Evolutionary conservation across 2,329 filamentous ascomycete genomes (phyloP), one percentile per base, ranked within the genome.

Genomic region (Drechslerella coelobrocha): DNA sequence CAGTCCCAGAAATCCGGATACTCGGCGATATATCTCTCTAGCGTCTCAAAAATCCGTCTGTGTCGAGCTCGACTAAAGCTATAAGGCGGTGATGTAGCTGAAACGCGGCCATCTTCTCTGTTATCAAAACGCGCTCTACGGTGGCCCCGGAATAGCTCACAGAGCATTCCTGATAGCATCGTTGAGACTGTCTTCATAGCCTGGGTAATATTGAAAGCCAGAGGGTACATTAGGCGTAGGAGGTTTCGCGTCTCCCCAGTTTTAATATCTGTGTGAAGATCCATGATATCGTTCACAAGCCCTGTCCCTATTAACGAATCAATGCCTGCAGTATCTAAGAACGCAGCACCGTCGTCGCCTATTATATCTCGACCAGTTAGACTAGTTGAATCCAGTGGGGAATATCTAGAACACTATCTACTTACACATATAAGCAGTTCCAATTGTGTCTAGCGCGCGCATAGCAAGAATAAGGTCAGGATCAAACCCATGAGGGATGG

Each of bases 381-480:
- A 6, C 29, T 39, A 14, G 5, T 39, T 39, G 34, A 34, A 34
- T 39, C 34, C 17, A 39, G 12, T 39, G 12, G 34, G 34, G 12
- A 14, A 6, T 39, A 10, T 7, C 12, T 34, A 12, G 12, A 34
- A 7, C 34, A n/a, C 12, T n/a, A 39, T 14, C 2, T 39, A 39
- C 34, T 39, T 39, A 39, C 34, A 39, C 34, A 39, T 39, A 39
- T 39, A 39, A 14, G 34, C 34, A 39, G 34, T 39, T n/a, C 34
- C 34, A 39, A 39, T 39, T n/a, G 34, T 39, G 34, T 39, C 34
- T 6, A 39, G 34, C 34, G 34, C 4, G 17, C 34, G 34, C 34
- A 39, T 39, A 14, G 34, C 12, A 39, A 39, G 12, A 14, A 14
- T n/a, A n/a, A 39, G 34, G 12, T 39, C 34, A n/a, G 34, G 34